Evolutionary conservation across 208 protist genomes (phyloP), one percentile per base, ranked within the genome.

Genomic region (Borovskyia barvae): DNA sequence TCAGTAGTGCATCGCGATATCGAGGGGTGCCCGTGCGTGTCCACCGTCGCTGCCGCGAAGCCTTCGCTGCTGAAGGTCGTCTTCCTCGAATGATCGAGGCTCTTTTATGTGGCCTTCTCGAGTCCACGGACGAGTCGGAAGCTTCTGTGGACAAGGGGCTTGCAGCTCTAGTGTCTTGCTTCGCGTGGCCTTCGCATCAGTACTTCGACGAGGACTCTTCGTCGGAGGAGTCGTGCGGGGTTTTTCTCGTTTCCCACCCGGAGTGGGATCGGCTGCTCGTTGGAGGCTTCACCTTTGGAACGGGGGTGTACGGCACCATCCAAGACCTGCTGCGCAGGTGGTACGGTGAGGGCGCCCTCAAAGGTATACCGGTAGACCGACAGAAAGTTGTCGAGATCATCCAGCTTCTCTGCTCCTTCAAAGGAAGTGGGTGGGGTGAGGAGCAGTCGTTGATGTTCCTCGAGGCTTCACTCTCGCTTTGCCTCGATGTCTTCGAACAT

Each of bases 201-300:
- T 92, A 85, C 49, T 89, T 94, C 72, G 88, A 92, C 25, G 82
- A 91, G 50, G 82, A 94, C 28, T 58, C 59, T 1, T 51, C 71
- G 3, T 43, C 62, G 0, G 75, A 87, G 39, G 83, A 90, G 50
- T 67, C 57, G 20, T 75, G 57, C 30, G 55, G 72, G 1, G 53
- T 68, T 17, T 87, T 87, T 22, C 42, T 54, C 25, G 84, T 94
- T 12, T 42, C 63, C 4, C 76, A 75, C 33, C 37, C 29, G n/a
- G 58, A 69, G 45, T 93, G 87, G 83, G 55, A 77, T 9, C 35
- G 53, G 9, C 51, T 93, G 22, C 65, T 93, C 5, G 43, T 88
- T 3, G 48, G 45, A 9, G 43, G 56, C 19, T 14, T 68, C 22
- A 25, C n/a, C 26, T 50, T 60, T 12, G 52, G 22, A 29, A 5